Base-by-base conservation (phyloP, 2,329 filamentous ascomycete species). In the Colletotrichum orchidophilum region DNA sequence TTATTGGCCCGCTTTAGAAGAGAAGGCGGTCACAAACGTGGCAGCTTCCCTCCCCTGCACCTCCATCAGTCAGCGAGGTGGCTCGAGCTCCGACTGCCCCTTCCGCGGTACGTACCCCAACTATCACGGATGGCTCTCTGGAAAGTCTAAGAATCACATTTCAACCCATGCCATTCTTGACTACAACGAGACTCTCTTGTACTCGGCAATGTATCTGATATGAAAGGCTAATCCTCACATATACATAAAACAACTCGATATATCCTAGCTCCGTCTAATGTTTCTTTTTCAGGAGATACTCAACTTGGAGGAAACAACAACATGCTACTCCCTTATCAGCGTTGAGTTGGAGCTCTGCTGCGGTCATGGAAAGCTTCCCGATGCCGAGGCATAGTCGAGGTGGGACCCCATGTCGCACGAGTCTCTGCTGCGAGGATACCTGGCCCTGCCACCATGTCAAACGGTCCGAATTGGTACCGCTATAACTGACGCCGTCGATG, bases 361-460 rank as follows among this genome's bases (percentile, higher is more conserved):
- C 11, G 31, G 55, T 31, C 42, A 39, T 24, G 9, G 31, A n/a
- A 24, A 65, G 46, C 62, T 66, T 9, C 49, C 63, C 39, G 63
- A 52, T 53, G 57, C 68, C 68, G 57, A 62, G 68, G 63, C 57
- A 71, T 67, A n/a, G 21, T 54, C 12, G 26, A 31, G 35, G 49
- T 35, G 63, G 49, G 21, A 70, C 63, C 57, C 4, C n/a, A 42
- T 3, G 35, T 8, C 18, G n/a, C 55, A 18, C 7, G 24, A 27
- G 21, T 13, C 15, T 3, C 18, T 39, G 64, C 18, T 62, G 54
- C 2, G 8, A 11, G 9, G 15, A n/a, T 27, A 62, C 55, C 1
- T 4, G 3, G 8, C 3, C 7, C 2, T 18, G 29, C 8, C 2
- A 24, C 24, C 15, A 9, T 33, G 5, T 33, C 24, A 12, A 18